Base-by-base conservation (phyloP, 2,329 filamentous ascomycete species). In the Drechslerella dactyloides region DNA sequence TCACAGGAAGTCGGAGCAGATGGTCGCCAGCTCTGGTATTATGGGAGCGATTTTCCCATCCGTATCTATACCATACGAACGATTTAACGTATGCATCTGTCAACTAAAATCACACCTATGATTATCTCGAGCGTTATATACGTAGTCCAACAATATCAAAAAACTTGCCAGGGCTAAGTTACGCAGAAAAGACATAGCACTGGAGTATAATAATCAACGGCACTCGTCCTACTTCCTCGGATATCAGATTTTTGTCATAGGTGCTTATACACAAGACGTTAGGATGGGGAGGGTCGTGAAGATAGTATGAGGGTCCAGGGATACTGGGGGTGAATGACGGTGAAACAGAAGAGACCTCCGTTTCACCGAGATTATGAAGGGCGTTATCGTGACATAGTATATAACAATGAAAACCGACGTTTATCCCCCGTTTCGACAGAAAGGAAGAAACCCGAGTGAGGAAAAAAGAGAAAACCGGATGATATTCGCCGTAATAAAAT, bases 401-500 rank as follows among this genome's bases (percentile, higher is more conserved):
- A 60, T 70, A 70, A 70, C 59, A 63, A 54, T 63, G 66, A 57
- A 44, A 69, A 59, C 53, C 59, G 48, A 59, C 40, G 66, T 59
- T 70, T 63, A 64, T 60, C 54, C 66, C 58, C 57, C 59, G 53
- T 37, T 59, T 64, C 54, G 59, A 63, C 55, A 70, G 63, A 55
- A n/a, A 60, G 57, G 50, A 61, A 65, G 42, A 53, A 57, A 35
- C 68, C 68, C 60, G 48, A 59, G 30, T 58, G 60, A 60, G 60
- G 46, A 57, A 65, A n/a, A 56, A 40, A 57, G 27, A 52, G 44
- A 56, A 70, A 58, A 51, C 60, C 60, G 53, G 50, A 72, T 72
- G 60, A 72, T 50, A 72, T 72, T 72, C 68, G 68, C 68, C 68
- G 60, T 72, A 72, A 72, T 65, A 72, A 72, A 72, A 72, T 64